Evolutionary conservation across 2,329 filamentous ascomycete genomes (phyloP).

Genomic region (Trichoderma sp.): DNA sequence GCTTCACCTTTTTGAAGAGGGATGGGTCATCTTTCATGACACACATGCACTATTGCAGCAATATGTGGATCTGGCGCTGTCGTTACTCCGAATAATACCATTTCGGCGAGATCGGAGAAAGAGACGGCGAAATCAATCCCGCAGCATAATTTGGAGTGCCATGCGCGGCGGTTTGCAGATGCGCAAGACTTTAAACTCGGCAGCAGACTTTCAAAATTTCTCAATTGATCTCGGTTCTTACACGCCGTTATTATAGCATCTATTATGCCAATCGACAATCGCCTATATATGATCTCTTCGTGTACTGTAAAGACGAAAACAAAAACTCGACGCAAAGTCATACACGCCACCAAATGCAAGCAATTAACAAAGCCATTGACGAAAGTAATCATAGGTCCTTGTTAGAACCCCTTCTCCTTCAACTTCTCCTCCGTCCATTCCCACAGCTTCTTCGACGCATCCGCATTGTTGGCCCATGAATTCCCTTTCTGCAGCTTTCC

Average conservation of each 20-base stretch:
- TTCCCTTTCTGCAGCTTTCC: background rate
- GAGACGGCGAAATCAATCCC: background rate
- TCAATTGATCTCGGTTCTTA: background rate
- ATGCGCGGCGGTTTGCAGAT: background rate
- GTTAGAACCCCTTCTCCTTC: slow-evolving; percentile 11
- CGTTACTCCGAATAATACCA: background rate
- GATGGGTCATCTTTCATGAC: background rate
- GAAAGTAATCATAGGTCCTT: background rate
- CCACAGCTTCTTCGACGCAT: slow-evolving; percentile 5
- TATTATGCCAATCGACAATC: background rate
- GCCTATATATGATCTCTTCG: background rate
- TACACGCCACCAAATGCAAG: background rate
- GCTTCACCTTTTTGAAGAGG: background rate
- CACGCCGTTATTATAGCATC: background rate
- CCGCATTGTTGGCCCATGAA: background rate
- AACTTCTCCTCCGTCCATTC: slow-evolving; percentile 15
- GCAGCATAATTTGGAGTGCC: background rate
- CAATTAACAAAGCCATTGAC: background rate
- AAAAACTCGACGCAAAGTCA: background rate
- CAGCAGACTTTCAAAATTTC: background rate
- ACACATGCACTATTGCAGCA: background rate
- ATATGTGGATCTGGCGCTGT: slow-evolving; percentile 2
- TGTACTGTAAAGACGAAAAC: background rate
- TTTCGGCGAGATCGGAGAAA: slow-evolving; percentile 20
- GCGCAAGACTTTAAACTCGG: background rate